A percentile compares a stretch with the other conserved stretches of the same genome.
Conservation (phyloP, 805 yeast genomes). For the Candida maesae region DNA sequence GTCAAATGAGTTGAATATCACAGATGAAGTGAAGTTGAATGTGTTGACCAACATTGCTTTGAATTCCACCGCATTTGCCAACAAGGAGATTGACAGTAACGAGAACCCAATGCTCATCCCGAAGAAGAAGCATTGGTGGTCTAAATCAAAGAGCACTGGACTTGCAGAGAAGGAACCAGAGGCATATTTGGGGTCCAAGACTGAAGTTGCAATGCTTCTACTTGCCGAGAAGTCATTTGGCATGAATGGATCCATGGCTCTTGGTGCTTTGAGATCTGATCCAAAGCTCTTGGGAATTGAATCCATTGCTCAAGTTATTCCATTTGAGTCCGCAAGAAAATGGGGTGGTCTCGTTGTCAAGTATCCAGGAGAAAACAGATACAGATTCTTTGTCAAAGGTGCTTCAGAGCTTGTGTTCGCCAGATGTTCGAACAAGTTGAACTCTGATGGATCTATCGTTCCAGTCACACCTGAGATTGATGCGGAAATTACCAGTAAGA, state of each 20-base stretch:
- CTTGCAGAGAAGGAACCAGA: slow-evolving; percentile 33
- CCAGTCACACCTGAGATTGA: slow-evolving; percentile 26
- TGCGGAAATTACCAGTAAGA: slow-evolving; percentile 35
- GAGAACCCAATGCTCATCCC: slow-evolving; percentile 29
- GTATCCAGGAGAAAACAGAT: slow-evolving; percentile 35
- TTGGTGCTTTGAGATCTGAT: slow-evolving; percentile 45
- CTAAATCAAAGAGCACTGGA: slow-evolving; percentile 8
- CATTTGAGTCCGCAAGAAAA: slow-evolving; percentile 89
- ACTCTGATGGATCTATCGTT: slow-evolving; percentile 28
- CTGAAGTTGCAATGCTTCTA: slow-evolving; percentile 83
- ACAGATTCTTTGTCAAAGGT: slow-evolving; percentile 76
- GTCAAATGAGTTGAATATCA: slow-evolving; percentile 18
- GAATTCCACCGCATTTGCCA: slow-evolving; percentile 91
- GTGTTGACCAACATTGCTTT: slow-evolving; percentile 58
- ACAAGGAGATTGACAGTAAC: slow-evolving; percentile 31
- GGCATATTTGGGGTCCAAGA: slow-evolving; percentile 84
- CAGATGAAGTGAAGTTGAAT: slow-evolving; percentile 12
- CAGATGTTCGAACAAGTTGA: slow-evolving; percentile 44
- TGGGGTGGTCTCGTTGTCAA: slow-evolving; percentile 83
- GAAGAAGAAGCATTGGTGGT: slow-evolving; percentile 22
- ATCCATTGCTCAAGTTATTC: slow-evolving; percentile 64
- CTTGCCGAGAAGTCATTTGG: slow-evolving; percentile 59
- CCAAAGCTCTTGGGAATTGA: slow-evolving; percentile 29
- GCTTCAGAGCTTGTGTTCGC: slow-evolving; percentile 86
- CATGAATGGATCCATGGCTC: slow-evolving; percentile 26